Percentiles rank a stretch among this genome's conserved stretches.
These are phyloP conservation scores for Leccinellum albellum DNA, from an alignment of 768 basidiomycete species.

Conservation along the genomic window DNA sequence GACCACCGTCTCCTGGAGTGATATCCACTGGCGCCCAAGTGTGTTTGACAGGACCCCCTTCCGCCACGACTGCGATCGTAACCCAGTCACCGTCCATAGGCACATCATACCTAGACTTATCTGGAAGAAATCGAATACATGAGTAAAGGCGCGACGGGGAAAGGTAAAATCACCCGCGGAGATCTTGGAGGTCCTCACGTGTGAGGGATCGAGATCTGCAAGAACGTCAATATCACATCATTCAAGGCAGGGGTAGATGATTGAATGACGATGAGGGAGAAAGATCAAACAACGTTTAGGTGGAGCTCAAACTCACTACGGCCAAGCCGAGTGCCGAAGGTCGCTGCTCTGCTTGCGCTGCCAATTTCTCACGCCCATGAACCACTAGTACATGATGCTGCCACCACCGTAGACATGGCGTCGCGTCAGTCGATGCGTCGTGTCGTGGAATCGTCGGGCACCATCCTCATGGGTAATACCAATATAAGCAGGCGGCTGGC, in stretches of 20 bases:
- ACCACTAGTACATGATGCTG: too few species aligned
- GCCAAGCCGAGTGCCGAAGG: too few species aligned
- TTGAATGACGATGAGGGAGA: conserved; percentile 18
- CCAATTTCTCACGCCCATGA: too few species aligned
- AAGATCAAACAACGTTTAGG: too few species aligned
- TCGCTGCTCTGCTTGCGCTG: too few species aligned
- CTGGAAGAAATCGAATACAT: conserved; percentile 67
- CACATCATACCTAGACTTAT: conserved; percentile 84
- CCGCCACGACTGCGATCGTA: conserved; percentile 93
- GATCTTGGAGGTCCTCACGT: conserved; percentile 74
- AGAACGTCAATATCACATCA: conserved; percentile 12
- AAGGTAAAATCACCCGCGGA: conserved; percentile 81
- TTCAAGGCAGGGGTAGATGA: neutral
- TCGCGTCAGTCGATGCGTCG: too few species aligned
- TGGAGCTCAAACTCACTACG: too few species aligned
- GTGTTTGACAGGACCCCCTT: conserved; percentile 75
- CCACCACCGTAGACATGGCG: too few species aligned
- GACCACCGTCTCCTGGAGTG: conserved; percentile 43
- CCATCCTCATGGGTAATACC: too few species aligned
- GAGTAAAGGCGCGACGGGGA: conserved; percentile 90
- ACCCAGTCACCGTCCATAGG: conserved; percentile 93
- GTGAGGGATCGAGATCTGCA: conserved; percentile 68
- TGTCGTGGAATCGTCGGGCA: too few species aligned
- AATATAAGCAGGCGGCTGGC: too few species aligned
- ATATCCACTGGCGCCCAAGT: conserved; percentile 61